phyloP scores from a whole-genome alignment of 306 rosid species.

The Prunus dulcis region DNA sequence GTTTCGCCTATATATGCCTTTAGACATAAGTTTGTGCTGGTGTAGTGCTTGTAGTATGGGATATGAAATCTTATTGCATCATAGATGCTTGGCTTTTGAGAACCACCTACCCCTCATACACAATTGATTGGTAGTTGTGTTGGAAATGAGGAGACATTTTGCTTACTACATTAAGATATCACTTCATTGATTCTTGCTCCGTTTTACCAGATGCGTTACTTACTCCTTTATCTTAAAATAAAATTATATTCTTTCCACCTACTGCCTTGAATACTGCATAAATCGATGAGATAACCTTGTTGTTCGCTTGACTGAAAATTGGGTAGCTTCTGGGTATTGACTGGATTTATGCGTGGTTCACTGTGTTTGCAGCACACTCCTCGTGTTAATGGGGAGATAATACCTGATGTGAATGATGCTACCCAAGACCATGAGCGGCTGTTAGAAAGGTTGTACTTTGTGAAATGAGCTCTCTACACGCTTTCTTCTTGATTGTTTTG shows the following conservation, averaged over 20 bases:
- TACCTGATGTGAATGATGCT: slow-evolving; percentile 92
- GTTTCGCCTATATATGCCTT: not conserved
- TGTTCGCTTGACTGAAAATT: slow-evolving; percentile 17
- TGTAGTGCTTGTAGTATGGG: not conserved
- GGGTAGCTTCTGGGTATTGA: slow-evolving; percentile 15
- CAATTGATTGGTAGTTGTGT: not conserved
- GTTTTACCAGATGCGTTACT: not conserved
- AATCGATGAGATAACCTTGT: not conserved
- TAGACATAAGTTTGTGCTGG: not conserved
- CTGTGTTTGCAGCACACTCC: slow-evolving; percentile 85
- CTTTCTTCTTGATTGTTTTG: not conserved
- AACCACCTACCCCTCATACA: not conserved
- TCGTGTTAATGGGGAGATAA: slow-evolving; percentile 89
- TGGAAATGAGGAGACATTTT: not conserved
- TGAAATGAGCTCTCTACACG: not conserved
- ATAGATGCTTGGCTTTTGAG: not conserved
- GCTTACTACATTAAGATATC: not conserved
- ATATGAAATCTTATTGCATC: not conserved
- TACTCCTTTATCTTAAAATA: not conserved
- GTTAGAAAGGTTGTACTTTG: slow-evolving; percentile 63
- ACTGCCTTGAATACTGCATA: not conserved
- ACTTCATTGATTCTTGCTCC: not conserved
- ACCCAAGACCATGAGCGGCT: slow-evolving; percentile 84
- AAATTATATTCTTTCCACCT: not conserved
- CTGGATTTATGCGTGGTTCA: slow-evolving; percentile 15